These are phyloP conservation scores for Hortiboletus flavorubellus DNA, from an alignment of 768 basidiomycete species.

Conservation along the genomic window DNA sequence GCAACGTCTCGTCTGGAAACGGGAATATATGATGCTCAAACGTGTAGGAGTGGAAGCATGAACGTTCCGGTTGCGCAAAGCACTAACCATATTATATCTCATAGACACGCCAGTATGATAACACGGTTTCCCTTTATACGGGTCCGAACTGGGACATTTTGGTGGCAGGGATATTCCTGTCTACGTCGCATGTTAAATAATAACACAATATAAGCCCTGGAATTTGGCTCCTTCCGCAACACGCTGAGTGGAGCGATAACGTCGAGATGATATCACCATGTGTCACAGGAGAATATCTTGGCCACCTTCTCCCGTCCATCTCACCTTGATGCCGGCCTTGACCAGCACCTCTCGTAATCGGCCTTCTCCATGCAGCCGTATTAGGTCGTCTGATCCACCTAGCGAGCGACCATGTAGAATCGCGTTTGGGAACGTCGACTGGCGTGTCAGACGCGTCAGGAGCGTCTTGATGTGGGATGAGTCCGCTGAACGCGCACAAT, in stretches of 20 bases:
- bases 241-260: not conserved
- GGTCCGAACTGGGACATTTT: not conserved
- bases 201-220: too few relatives aligned
- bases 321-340: constrained; percentile 42
- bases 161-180: not conserved
- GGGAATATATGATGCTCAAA: not conserved
- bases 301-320: constrained; percentile 11
- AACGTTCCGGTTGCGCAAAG: not conserved
- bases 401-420: constrained; percentile 60
- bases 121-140: not conserved
- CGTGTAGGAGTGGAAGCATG: not conserved
- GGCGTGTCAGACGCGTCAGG: constrained; percentile 61
- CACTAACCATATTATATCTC: constrained; percentile 1
- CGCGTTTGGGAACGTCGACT: constrained; percentile 73
- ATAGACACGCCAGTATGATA: constrained; percentile 10
- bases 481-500: constrained; percentile 45
- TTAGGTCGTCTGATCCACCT: constrained; percentile 64
- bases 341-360: constrained; percentile 45
- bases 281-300: not conserved
- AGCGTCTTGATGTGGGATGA: constrained; percentile 59
- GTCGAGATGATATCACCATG: too few relatives aligned
- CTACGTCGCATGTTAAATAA: constrained; percentile 1
- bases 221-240: not conserved
- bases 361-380: constrained; percentile 42
- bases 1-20: constrained; percentile 5